Evolutionary conservation across 2,329 filamentous ascomycete genomes (phyloP).

Genomic region (Aspergillus tubingensis): DNA sequence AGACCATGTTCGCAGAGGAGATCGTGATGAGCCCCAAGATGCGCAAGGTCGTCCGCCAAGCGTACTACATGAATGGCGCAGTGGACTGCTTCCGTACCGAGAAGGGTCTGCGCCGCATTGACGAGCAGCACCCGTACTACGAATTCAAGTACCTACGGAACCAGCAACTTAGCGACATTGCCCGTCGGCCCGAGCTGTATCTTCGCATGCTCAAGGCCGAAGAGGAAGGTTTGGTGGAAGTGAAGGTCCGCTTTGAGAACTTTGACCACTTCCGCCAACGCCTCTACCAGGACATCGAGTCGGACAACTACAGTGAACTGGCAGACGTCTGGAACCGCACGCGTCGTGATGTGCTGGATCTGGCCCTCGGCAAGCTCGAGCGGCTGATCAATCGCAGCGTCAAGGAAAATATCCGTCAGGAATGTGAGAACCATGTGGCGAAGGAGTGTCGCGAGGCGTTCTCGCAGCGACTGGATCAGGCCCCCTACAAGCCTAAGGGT

Average conservation of each 20-base stretch:
- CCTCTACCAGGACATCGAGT: constrained; percentile 81
- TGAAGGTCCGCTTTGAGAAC: constrained; percentile 75
- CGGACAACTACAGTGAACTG: constrained; percentile 91
- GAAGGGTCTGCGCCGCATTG: constrained; percentile 89
- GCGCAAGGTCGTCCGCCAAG: constrained; percentile 79
- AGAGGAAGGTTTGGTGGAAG: constrained; percentile 86
- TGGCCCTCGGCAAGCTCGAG: constrained; percentile 79
- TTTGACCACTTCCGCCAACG: constrained; percentile 74
- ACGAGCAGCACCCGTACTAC: constrained; percentile 93
- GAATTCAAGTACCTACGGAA: constrained; percentile 96
- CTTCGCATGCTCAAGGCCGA: constrained; percentile 97
- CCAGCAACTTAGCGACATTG: constrained; percentile 79
- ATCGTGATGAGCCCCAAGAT: constrained; percentile 84
- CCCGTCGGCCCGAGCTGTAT: constrained; percentile 82
- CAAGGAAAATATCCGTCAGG: constrained; percentile 89
- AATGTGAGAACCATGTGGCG: constrained; percentile 91
- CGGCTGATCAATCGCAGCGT: constrained; percentile 84
- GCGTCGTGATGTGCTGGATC: constrained; percentile 78
- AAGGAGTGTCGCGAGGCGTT: constrained; percentile 86
- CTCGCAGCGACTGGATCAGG: constrained; percentile 86
- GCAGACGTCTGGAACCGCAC: constrained; percentile 94
- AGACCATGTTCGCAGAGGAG: constrained; percentile 88
- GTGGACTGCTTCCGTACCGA: constrained; percentile 90
- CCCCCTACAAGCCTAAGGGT: constrained; percentile 91
- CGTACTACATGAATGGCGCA: constrained; percentile 79